A percentile compares a stretch with the other conserved stretches of the same genome.
Evolutionary conservation across 352 stramenopile species (phyloP).

Genomic region (Achlya hypogyna): DNA sequence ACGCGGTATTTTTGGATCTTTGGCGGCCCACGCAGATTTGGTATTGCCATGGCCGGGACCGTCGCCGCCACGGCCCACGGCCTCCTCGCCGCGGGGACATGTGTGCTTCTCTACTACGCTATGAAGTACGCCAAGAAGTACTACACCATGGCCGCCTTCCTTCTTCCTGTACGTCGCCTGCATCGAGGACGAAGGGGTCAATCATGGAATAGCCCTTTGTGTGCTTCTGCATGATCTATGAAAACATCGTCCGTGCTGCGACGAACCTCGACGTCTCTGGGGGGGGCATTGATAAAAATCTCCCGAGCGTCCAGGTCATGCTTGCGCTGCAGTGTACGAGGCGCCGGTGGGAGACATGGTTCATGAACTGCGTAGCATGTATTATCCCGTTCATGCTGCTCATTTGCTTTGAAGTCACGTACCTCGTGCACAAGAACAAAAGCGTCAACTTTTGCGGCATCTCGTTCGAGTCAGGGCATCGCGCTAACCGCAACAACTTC

Average conservation of each 20-base stretch:
- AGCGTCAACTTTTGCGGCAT: constrained; percentile 87
- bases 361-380: constrained; percentile 27
- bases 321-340: constrained; percentile 48
- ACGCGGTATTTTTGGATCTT: no score
- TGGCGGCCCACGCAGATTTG: neutral
- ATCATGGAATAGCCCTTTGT: constrained; percentile 49
- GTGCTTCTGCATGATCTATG: constrained; percentile 64
- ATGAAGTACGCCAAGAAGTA: constrained; percentile 72
- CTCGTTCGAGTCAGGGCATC: constrained; percentile 68
- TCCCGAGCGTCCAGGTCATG: constrained; percentile 52
- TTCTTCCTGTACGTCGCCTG: constrained; percentile 45
- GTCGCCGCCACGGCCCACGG: neutral
- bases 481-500: constrained; percentile 24
- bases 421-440: constrained; percentile 86
- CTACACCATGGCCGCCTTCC: constrained; percentile 54
- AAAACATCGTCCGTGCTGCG: constrained; percentile 74
- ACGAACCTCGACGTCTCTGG: constrained; percentile 21
- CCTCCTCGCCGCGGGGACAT: constrained; percentile 39
- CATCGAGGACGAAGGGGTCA: neutral
- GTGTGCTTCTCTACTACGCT: constrained; percentile 67
- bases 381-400: constrained; percentile 79
- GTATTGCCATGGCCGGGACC: neutral
- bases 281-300: constrained; percentile 43
- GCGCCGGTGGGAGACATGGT: neutral
- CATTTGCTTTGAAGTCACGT: constrained; percentile 84